Evolutionary conservation across 352 stramenopile genomes (phyloP).

Genomic region (Phytophthora tubulina): DNA sequence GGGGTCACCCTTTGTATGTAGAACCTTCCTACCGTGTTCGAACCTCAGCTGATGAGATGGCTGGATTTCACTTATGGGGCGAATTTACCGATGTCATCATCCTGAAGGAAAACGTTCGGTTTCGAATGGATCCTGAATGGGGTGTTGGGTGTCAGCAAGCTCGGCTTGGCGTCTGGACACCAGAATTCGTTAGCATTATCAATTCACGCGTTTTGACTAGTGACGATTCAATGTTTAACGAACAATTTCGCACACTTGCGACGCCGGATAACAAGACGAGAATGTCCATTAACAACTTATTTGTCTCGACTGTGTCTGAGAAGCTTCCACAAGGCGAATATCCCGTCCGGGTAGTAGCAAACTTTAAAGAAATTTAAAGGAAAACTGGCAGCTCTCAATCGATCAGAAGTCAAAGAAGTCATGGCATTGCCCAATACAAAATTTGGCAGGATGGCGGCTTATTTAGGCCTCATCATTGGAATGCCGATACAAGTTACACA

Average conservation of each 20-base stretch:
- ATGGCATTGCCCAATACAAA: slow-evolving; percentile 11
- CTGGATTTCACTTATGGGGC: not conserved
- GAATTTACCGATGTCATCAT: not conserved
- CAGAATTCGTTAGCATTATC: not conserved
- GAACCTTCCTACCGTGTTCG: not conserved
- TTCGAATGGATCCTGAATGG: slow-evolving; percentile 7
- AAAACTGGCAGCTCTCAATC: not conserved
- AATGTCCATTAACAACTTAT: slow-evolving; percentile 7
- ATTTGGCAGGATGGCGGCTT: slow-evolving; percentile 13
- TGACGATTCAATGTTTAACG: not conserved
- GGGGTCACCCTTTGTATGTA: not conserved
- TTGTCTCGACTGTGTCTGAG: not conserved
- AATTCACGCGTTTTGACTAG: not conserved
- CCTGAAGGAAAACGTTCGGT: not conserved
- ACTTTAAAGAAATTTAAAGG: not conserved
- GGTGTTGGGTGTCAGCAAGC: slow-evolving; percentile 3
- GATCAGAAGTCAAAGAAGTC: not conserved
- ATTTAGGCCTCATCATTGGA: not conserved
- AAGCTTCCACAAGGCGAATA: not conserved
- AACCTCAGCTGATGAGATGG: not conserved
- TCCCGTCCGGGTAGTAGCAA: slow-evolving; percentile 10
- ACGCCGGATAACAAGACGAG: slow-evolving; percentile 10
- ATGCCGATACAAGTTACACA: slow-evolving; percentile 16
- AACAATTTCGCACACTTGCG: not conserved
- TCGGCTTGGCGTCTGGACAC: slow-evolving; percentile 1